These are phyloP conservation scores for Kodamaea arcana DNA, from an alignment of 1,139 yeast genomes.

Conservation along the genomic window DNA sequence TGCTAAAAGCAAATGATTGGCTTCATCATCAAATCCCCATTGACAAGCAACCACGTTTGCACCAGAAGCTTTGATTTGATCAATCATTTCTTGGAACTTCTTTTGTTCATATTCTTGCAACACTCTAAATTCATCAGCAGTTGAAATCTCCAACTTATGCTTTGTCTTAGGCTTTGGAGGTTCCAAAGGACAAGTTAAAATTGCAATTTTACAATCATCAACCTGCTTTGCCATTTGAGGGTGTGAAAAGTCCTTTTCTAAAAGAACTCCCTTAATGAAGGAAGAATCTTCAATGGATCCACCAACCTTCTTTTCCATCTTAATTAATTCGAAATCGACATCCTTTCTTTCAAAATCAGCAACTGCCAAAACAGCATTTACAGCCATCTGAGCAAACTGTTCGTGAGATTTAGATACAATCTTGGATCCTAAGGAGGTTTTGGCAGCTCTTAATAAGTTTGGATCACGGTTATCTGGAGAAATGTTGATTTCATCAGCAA, in stretches of 20 bases:
- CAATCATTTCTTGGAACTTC: constrained; percentile 88
- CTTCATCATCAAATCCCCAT: constrained; percentile 99
- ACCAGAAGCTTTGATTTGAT: constrained; percentile 79
- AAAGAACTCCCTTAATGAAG: constrained; percentile 83
- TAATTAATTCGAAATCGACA: constrained; percentile 94
- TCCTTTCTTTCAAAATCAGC: constrained; percentile 91
- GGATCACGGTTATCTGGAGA: constrained; percentile 45
- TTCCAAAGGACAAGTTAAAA: constrained; percentile 96
- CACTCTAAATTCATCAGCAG: constrained; percentile 87
- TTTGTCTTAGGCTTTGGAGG: constrained; percentile 99
- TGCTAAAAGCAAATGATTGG: constrained; percentile 85
- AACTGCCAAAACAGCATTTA: constrained; percentile 89
- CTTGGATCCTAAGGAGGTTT: constrained; percentile 92
- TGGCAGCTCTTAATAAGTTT: constrained; percentile 81
- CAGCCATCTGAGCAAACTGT: constrained; percentile 94
- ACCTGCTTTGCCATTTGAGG: constrained; percentile 94
- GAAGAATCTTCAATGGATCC: constrained; percentile 85
- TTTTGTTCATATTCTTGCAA: constrained; percentile 89
- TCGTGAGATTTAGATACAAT: constrained; percentile 93
- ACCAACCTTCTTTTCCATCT: constrained; percentile 93
- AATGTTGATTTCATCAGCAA: constrained; percentile 61
- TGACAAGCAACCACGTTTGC: constrained; percentile 97
- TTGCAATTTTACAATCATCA: constrained; percentile 83
- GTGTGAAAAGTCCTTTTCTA: constrained; percentile 96
- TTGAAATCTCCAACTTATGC: constrained; percentile 89